These are phyloP conservation scores for Candida albicans DNA, from an alignment of 1,139 yeast genomes.

Conservation along the genomic window DNA sequence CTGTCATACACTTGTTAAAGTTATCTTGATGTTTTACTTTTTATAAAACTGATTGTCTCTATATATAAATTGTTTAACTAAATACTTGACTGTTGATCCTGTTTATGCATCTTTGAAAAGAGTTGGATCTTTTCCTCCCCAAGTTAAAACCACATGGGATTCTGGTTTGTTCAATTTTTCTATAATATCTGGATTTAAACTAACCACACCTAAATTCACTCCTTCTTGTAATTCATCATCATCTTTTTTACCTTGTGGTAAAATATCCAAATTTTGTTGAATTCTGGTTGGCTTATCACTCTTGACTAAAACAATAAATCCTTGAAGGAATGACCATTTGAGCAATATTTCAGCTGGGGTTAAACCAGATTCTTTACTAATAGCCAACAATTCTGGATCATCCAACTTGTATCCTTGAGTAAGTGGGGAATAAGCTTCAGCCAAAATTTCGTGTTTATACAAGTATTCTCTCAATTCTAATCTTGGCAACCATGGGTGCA, in stretches of 20 bases:
- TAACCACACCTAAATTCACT: slow-evolving; percentile 31
- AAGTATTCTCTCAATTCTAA: slow-evolving; percentile 38
- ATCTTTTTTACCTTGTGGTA: slow-evolving; percentile 30
- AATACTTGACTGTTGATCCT: neutral
- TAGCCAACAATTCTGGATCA: slow-evolving; percentile 46
- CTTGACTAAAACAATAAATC: slow-evolving; percentile 73
- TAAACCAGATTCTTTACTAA: slow-evolving; percentile 25
- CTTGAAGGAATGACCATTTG: slow-evolving; percentile 48
- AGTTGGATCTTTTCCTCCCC: slow-evolving; percentile 33
- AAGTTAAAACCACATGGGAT: slow-evolving; percentile 29
- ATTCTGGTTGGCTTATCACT: slow-evolving; percentile 54
- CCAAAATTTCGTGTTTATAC: slow-evolving; percentile 40
- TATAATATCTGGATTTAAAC: slow-evolving; percentile 32
- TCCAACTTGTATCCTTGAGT: slow-evolving; percentile 58
- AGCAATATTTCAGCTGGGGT: slow-evolving; percentile 31
- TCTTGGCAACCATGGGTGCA: slow-evolving; percentile 49
- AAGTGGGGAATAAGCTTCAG: slow-evolving; percentile 72
- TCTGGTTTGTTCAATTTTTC: slow-evolving; percentile 36
- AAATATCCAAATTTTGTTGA: slow-evolving; percentile 34
- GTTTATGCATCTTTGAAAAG: slow-evolving; percentile 13
- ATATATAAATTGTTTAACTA: neutral
- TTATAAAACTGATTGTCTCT: neutral
- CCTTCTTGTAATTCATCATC: slow-evolving; percentile 25
- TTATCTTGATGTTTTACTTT: too few relatives aligned
- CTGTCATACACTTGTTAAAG: too few relatives aligned